These are phyloP conservation scores for Ceratocystis eucalypticola DNA, from an alignment of 2,329 filamentous ascomycete species.

Conservation along the genomic window DNA sequence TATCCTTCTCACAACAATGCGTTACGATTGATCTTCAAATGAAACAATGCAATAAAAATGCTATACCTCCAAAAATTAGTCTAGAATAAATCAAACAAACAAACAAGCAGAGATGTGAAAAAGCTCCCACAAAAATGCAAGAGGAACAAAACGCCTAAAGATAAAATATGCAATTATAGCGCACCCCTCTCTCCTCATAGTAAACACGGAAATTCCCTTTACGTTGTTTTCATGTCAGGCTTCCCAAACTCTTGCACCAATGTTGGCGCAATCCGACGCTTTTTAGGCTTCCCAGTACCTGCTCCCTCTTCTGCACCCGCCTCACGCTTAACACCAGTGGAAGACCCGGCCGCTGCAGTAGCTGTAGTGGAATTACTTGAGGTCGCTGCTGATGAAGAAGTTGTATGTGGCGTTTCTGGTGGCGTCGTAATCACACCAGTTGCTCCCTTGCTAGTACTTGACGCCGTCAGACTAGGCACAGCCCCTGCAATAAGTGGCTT, in stretches of 20 bases:
- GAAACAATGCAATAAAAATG: neutral
- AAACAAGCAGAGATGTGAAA: neutral
- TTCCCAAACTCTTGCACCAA: constrained; percentile 13
- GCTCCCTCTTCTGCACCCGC: constrained; percentile 42
- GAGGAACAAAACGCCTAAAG: neutral
- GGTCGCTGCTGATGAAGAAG: constrained; percentile 12
- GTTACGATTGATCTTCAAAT: neutral
- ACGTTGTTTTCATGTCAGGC: constrained; percentile 4
- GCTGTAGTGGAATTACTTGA: neutral
- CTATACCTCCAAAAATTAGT: constrained; percentile 2
- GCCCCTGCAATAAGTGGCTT: constrained; percentile 56
- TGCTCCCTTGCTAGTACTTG: constrained; percentile 50
- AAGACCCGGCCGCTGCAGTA: neutral
- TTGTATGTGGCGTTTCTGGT: constrained; percentile 66
- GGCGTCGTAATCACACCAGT: constrained; percentile 72
- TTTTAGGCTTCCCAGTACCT: constrained; percentile 46
- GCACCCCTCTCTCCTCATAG: neutral
- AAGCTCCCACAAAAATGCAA: neutral
- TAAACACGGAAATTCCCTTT: neutral
- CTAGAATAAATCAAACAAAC: neutral
- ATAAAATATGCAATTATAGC: neutral
- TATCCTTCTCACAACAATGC: neutral
- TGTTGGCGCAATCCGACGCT: constrained; percentile 57
- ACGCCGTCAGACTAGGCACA: constrained; percentile 62
- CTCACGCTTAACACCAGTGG: constrained; percentile 41